Conservation (phyloP, 2,329 filamentous ascomycete species). For the Colletotrichum sp. region DNA sequence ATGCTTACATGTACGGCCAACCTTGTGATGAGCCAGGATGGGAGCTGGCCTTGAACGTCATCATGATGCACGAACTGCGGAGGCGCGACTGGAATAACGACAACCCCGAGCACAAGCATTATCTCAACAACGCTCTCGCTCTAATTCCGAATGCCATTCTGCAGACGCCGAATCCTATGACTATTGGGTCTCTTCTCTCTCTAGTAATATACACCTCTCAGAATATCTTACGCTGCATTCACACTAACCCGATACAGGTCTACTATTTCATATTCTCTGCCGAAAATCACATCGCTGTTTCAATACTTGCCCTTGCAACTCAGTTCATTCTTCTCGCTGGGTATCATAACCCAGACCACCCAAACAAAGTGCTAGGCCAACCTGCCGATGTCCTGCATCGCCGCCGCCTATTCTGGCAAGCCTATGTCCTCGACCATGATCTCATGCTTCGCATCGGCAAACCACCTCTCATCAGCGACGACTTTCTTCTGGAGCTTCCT, state of each 20-base stretch:
- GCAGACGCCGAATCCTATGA: background rate
- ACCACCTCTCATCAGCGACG: conserved; percentile 10
- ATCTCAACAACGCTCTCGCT: background rate
- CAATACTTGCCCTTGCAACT: background rate
- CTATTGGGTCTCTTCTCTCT: background rate
- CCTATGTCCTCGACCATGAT: conserved; percentile 10
- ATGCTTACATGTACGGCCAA: background rate
- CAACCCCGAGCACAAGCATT: background rate
- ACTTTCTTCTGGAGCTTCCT: conserved; percentile 10
- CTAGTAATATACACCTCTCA: background rate
- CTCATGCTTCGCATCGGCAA: conserved; percentile 14
- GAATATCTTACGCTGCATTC: rapidly evolving
- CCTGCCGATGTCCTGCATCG: background rate
- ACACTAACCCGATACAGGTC: background rate
- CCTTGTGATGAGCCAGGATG: background rate
- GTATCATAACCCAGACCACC: background rate
- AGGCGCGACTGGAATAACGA: background rate
- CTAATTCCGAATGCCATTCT: background rate
- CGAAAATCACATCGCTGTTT: conserved; percentile 5
- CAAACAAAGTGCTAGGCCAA: background rate
- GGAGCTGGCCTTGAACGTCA: background rate
- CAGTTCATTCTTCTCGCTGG: conserved; percentile 1
- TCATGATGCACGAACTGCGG: background rate
- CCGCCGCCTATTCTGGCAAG: conserved; percentile 3
- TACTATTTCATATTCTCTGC: conserved; percentile 1